A percentile compares a stretch with the other conserved stretches of the same genome.
These are phyloP conservation scores for Beauveria bassiana DNA, from an alignment of 2,329 filamentous ascomycete genomes.

Conservation along the genomic window DNA sequence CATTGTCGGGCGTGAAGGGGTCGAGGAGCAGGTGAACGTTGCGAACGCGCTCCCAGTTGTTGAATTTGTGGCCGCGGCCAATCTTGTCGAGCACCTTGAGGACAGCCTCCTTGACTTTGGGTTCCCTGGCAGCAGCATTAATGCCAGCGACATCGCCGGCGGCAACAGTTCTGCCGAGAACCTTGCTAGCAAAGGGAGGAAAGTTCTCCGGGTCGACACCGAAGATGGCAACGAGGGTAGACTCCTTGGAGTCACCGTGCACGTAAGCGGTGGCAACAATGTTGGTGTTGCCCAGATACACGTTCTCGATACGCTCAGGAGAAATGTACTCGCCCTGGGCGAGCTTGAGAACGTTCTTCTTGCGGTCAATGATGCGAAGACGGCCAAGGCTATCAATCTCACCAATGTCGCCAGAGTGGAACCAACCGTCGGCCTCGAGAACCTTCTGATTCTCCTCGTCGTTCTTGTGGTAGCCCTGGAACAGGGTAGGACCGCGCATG, in stretches of 20 bases:
- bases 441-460: constrained; percentile 77
- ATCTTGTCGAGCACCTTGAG: constrained; percentile 72
- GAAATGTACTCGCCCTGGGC: constrained; percentile 98
- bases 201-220: constrained; percentile 82
- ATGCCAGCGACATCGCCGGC: constrained; percentile 60
- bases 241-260: constrained; percentile 81
- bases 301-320: constrained; percentile 93
- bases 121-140: constrained; percentile 57
- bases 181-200: constrained; percentile 69
- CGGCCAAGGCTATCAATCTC: constrained; percentile 78
- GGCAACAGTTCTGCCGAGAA: constrained; percentile 60
- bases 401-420: constrained; percentile 90
- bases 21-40: constrained; percentile 71
- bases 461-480: constrained; percentile 86
- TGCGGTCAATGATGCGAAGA: constrained; percentile 88
- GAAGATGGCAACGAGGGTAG: constrained; percentile 76
- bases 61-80: constrained; percentile 79
- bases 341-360: constrained; percentile 98
- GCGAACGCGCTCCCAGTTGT: constrained; percentile 79
- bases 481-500: constrained; percentile 68
- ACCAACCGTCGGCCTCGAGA: constrained; percentile 87
- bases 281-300: constrained; percentile 75
- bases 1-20: constrained; percentile 89
- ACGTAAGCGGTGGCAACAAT: constrained; percentile 78
- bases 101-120: constrained; percentile 66